Evolutionary conservation across 768 basidiomycete genomes (phyloP).

Genomic region (Auricularia cornea): DNA sequence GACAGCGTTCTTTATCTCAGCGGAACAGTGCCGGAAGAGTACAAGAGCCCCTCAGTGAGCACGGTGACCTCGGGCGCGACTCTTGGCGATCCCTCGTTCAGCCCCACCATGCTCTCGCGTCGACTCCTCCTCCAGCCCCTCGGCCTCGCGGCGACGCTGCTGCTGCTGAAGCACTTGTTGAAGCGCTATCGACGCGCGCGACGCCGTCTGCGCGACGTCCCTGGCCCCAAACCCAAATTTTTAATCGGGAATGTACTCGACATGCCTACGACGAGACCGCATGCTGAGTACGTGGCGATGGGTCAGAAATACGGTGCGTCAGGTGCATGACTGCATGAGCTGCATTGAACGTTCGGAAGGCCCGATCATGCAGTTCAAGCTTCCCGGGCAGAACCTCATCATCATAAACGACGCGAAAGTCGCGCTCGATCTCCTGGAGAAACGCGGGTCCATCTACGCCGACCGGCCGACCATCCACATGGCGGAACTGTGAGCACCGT

Average conservation of each 20-base stretch:
- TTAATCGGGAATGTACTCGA: constrained; percentile 43
- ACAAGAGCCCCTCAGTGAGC: too few species aligned
- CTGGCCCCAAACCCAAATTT: constrained; percentile 39
- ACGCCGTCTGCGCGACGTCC: constrained; percentile 24
- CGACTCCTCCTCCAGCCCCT: too few species aligned
- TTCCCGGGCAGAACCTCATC: constrained; percentile 37
- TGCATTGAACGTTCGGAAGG: constrained; percentile 17
- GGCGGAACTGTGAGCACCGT: constrained; percentile 18
- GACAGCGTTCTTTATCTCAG: too few species aligned
- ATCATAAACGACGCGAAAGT: constrained; percentile 36
- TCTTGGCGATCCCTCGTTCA: too few species aligned
- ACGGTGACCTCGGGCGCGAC: too few species aligned
- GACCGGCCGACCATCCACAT: constrained; percentile 40
- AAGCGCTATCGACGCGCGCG: background rate
- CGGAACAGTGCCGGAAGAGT: too few species aligned
- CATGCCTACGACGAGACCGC: constrained; percentile 32
- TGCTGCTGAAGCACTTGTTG: background rate
- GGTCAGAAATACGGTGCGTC: constrained; percentile 33
- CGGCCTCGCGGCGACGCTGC: too few species aligned
- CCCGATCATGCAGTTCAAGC: constrained; percentile 39
- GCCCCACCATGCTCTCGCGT: too few species aligned
- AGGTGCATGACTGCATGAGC: background rate
- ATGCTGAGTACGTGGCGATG: constrained; percentile 35
- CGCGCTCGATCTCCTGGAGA: constrained; percentile 38
- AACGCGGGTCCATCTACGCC: constrained; percentile 40